Evolutionary conservation across 2,329 filamentous ascomycete genomes (phyloP).

Genomic region (Alternaria sp.): DNA sequence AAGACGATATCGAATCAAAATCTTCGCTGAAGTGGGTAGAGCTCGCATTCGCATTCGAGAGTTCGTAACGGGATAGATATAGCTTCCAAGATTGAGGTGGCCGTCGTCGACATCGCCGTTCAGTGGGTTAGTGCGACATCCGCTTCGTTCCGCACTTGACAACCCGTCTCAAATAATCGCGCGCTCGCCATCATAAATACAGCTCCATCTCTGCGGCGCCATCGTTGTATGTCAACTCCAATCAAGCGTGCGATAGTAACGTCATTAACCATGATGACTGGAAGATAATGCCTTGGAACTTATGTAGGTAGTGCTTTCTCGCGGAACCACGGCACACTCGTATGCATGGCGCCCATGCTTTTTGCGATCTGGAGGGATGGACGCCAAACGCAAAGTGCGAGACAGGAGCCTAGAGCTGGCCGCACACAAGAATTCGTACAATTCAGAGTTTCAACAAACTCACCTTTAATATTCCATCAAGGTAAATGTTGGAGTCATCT

Average conservation of each 20-base stretch:
- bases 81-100: not conserved
- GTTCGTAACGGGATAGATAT: not conserved
- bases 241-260: not conserved
- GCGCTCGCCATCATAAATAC: not conserved
- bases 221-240: not conserved
- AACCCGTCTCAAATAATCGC: not conserved
- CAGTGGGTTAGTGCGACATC: not conserved
- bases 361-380: not conserved
- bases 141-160: not conserved
- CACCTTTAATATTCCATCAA: not conserved
- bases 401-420: not conserved
- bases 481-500: not conserved
- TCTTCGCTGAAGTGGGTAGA: not conserved
- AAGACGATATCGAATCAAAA: not conserved
- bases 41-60: conserved; percentile 24
- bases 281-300: not conserved
- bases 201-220: not conserved
- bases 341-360: not conserved
- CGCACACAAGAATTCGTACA: not conserved
- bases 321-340: not conserved
- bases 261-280: not conserved
- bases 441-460: not conserved
- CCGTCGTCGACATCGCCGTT: not conserved
- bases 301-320: not conserved
- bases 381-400: not conserved